Conservation (phyloP, 2,329 filamentous ascomycete species). For the Microthyrium microscopicum region DNA sequence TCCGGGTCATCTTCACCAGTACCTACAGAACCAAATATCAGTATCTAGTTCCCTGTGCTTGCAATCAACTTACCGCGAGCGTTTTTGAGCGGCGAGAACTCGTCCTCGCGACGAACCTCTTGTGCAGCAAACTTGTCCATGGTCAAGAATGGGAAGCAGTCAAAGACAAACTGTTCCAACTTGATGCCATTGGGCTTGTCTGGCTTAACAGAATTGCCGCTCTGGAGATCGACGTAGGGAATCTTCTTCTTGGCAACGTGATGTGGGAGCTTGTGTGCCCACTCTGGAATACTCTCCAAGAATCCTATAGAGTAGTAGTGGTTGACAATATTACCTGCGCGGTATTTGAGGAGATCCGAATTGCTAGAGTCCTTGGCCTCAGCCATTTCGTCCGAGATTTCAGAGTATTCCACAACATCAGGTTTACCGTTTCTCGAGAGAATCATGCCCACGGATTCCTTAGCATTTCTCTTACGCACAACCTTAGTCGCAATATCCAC, state of each 20-base stretch:
- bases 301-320: slow-evolving; percentile 97
- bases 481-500: slow-evolving; percentile 98
- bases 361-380: slow-evolving; percentile 76
- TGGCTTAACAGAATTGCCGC: slow-evolving; percentile 70
- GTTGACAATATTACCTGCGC: slow-evolving; percentile 98
- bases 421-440: slow-evolving; percentile 89
- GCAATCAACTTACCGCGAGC: slow-evolving; percentile 26
- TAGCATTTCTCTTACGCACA: slow-evolving; percentile 94
- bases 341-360: slow-evolving; percentile 73
- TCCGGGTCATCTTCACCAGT: slow-evolving; percentile 87
- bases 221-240: slow-evolving; percentile 59
- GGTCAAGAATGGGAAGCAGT: slow-evolving; percentile 81
- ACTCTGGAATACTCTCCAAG: slow-evolving; percentile 76
- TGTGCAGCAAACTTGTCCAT: slow-evolving; percentile 86
- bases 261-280: slow-evolving; percentile 75
- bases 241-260: slow-evolving; percentile 99
- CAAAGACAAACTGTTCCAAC: slow-evolving; percentile 97
- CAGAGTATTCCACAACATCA: slow-evolving; percentile 95
- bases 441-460: slow-evolving; percentile 89
- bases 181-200: slow-evolving; percentile 96
- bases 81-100: slow-evolving; percentile 97
- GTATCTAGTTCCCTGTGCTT: too few relatives aligned
- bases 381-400: slow-evolving; percentile 79
- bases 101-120: slow-evolving; percentile 91
- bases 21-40: slow-evolving; percentile 26